A percentile compares a stretch with the other conserved stretches of the same genome.
Conservation (phyloP, 2,329 filamentous ascomycete genomes). For the Fusarium newnesense region DNA sequence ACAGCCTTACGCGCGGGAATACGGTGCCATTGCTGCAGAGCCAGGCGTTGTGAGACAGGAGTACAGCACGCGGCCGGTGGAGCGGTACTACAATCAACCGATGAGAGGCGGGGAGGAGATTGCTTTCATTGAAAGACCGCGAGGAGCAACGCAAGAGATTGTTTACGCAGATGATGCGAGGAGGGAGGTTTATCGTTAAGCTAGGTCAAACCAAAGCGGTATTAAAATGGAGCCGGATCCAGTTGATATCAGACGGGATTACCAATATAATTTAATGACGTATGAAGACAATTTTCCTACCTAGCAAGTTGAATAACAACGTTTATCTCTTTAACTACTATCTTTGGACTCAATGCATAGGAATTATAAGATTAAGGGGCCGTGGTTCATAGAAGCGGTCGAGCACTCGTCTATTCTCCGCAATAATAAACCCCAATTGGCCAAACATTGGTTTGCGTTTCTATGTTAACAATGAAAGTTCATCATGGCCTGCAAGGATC, state of each 20-base stretch:
- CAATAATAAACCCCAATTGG: neutral
- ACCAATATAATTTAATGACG: constrained; percentile 4
- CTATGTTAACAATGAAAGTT: neutral
- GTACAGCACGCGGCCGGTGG: constrained; percentile 56
- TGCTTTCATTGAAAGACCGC: constrained; percentile 57
- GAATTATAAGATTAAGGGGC: neutral
- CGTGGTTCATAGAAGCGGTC: neutral
- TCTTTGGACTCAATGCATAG: neutral
- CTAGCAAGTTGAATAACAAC: neutral
- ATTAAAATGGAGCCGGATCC: neutral
- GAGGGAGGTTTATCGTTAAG: constrained; percentile 51
- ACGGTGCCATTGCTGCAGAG: constrained; percentile 41
- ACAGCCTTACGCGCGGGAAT: constrained; percentile 49
- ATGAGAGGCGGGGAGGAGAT: constrained; percentile 51
- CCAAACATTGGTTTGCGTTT: neutral
- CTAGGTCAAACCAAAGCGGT: neutral
- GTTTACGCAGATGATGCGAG: constrained; percentile 57
- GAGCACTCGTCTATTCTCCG: neutral
- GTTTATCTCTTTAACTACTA: neutral
- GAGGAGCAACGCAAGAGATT: constrained; percentile 54
- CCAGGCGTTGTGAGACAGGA: constrained; percentile 42
- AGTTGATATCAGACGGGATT: neutral
- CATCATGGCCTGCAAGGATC: neutral
- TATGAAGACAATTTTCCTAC: neutral
- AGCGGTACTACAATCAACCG: constrained; percentile 56